phyloP scores from a whole-genome alignment of 2,329 filamentous ascomycete genomes.

The Trichoderma polysporum region DNA sequence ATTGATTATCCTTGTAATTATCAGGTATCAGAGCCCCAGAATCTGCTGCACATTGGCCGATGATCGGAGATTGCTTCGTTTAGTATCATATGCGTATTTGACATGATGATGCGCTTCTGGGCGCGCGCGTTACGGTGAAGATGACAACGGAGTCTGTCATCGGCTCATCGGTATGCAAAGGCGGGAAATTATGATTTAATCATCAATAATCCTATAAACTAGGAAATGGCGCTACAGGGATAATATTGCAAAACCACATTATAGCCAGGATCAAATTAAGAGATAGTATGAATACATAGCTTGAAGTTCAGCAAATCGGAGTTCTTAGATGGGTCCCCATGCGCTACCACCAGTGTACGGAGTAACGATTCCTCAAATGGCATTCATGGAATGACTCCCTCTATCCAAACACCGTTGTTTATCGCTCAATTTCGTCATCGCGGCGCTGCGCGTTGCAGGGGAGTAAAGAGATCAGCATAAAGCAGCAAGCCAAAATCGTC shows the following conservation, averaged over 20 bases:
- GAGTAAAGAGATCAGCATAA: background rate
- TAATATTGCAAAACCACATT: background rate
- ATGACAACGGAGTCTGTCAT: background rate
- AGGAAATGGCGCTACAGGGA: background rate
- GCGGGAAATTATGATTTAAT: background rate
- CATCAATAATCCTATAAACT: background rate
- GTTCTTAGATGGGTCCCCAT: background rate
- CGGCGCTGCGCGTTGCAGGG: background rate
- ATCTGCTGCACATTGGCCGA: background rate
- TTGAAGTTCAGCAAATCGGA: background rate
- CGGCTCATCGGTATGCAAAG: background rate
- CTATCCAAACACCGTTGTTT: background rate
- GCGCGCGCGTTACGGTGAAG: background rate
- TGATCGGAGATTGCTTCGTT: background rate
- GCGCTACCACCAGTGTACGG: background rate
- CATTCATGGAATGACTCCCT: background rate
- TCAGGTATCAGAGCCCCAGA: background rate
- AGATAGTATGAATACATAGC: background rate
- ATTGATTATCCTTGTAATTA: background rate
- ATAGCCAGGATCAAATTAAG: background rate
- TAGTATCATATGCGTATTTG: background rate
- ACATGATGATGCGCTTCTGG: background rate
- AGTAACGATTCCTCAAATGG: background rate
- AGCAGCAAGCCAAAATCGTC: background rate
- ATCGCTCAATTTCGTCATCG: background rate